These are phyloP conservation scores for Bombardia bombarda DNA, from an alignment of 495 filamentous ascomycete species.

Conservation along the genomic window DNA sequence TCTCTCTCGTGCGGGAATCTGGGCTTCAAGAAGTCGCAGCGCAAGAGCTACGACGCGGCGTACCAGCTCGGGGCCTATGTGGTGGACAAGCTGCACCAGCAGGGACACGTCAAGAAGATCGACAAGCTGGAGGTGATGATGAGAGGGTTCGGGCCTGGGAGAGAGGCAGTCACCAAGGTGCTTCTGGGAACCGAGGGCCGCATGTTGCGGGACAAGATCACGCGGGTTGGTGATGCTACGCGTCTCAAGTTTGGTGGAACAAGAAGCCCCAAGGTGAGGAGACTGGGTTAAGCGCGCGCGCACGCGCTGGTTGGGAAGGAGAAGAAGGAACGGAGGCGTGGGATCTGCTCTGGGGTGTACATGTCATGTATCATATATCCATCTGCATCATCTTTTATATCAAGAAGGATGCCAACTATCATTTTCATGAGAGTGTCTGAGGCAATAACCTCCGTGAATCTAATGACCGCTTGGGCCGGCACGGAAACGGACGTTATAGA, in stretches of 20 bases:
- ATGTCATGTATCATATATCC: too few species aligned
- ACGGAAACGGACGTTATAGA: too few species aligned
- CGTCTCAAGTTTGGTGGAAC: slow-evolving; percentile 94
- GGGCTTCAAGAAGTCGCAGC: slow-evolving; percentile 71
- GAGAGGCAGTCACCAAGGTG: slow-evolving; percentile 84
- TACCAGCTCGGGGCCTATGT: slow-evolving; percentile 80
- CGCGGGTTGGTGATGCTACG: slow-evolving; percentile 71
- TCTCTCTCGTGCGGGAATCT: slow-evolving; percentile 73
- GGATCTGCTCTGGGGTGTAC: too few species aligned
- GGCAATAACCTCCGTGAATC: too few species aligned
- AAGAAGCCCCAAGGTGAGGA: slow-evolving; percentile 69
- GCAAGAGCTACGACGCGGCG: slow-evolving; percentile 83
- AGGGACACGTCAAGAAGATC: slow-evolving; percentile 53
- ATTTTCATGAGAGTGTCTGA: too few species aligned
- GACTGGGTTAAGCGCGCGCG: slow-evolving; percentile 60
- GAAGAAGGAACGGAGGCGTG: too few species aligned
- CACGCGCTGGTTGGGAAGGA: too few species aligned
- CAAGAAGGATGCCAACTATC: too few species aligned
- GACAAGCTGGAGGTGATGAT: slow-evolving; percentile 65
- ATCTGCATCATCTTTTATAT: too few species aligned
- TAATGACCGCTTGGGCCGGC: too few species aligned
- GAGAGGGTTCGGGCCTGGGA: slow-evolving; percentile 74
- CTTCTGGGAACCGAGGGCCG: slow-evolving; percentile 79
- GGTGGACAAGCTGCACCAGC: slow-evolving; percentile 68
- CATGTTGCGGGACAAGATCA: slow-evolving; percentile 58